A percentile compares a stretch with the other conserved stretches of the same genome.
phyloP scores from a whole-genome alignment of 306 rosid genomes.

The Luffa aegyptiaca region DNA sequence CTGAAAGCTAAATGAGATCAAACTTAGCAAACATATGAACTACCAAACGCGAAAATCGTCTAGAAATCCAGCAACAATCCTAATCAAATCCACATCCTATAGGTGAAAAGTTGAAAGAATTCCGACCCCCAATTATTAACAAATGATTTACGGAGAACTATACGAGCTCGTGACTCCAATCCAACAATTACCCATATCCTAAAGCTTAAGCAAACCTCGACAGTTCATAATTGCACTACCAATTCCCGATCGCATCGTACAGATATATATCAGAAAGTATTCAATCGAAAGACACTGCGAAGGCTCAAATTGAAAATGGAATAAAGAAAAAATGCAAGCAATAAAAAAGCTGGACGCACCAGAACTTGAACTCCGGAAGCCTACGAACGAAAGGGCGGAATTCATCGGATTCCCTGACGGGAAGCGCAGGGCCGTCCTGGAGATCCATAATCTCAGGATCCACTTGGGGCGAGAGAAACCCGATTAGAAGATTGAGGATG shows the following conservation, averaged over 20 bases:
- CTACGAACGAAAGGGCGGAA: constrained; percentile 97
- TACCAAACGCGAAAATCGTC: neutral
- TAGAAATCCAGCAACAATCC: neutral
- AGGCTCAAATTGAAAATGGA: neutral
- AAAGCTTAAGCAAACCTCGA: neutral
- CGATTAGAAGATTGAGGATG: constrained; percentile 78
- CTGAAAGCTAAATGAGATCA: neutral
- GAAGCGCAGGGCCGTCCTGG: constrained; percentile 68
- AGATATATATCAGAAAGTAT: neutral
- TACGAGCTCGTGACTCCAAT: neutral
- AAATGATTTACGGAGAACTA: neutral
- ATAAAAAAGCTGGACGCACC: constrained; percentile 23
- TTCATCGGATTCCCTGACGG: constrained; percentile 70
- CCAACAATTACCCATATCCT: neutral
- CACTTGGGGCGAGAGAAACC: constrained; percentile 90
- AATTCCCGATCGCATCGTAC: neutral
- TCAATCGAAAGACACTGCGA: neutral
- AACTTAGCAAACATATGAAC: neutral
- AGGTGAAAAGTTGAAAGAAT: neutral
- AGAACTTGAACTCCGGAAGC: constrained; percentile 92
- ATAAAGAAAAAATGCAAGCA: neutral
- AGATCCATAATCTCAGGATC: constrained; percentile 71
- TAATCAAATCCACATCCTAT: neutral
- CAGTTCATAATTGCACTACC: neutral
- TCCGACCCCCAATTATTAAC: neutral